These are phyloP conservation scores for Hamamelis virginiana DNA, from an alignment of 164 flowering plant genomes.

Conservation along the genomic window DNA sequence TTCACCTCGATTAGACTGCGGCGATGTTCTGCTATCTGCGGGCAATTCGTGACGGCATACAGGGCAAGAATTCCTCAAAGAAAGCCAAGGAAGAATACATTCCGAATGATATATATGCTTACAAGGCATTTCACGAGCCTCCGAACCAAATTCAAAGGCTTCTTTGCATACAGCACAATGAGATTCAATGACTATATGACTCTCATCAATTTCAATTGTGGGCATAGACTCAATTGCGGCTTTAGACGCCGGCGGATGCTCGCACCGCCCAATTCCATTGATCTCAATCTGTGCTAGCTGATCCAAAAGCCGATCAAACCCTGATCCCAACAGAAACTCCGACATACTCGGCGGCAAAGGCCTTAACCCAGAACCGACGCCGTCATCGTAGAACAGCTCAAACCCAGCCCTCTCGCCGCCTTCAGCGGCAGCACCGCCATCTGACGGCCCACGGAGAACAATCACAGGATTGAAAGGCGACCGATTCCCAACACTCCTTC, in stretches of 20 bases:
- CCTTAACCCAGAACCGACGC: conserved; percentile 53
- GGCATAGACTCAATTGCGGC: conserved; percentile 54
- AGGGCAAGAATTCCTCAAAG: conserved; percentile 60
- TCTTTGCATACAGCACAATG: conserved; percentile 62
- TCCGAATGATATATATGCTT: conserved; percentile 56
- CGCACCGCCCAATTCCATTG: conserved; percentile 42
- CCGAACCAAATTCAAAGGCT: conserved; percentile 36
- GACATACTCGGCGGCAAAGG: conserved; percentile 63
- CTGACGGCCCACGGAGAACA: conserved; percentile 47
- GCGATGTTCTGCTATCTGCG: conserved; percentile 12
- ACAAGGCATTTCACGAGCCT: conserved; percentile 62
- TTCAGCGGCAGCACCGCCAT: conserved; percentile 14
- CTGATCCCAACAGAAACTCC: conserved; percentile 65
- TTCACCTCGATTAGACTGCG: neutral
- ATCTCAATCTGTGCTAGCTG: conserved; percentile 58
- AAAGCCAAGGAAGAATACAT: conserved; percentile 65
- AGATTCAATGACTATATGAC: conserved; percentile 23
- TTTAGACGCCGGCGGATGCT: conserved; percentile 68
- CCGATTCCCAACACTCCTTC: conserved; percentile 45
- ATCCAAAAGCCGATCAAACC: conserved; percentile 61
- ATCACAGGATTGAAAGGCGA: conserved; percentile 72
- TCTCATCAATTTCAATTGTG: conserved; percentile 22
- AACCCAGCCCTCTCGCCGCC: conserved; percentile 32
- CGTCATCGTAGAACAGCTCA: conserved; percentile 64
- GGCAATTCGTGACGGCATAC: conserved; percentile 69